Evolutionary conservation across 2,329 filamentous ascomycete genomes (phyloP).

Genomic region (Trichoderma brevicompactum): DNA sequence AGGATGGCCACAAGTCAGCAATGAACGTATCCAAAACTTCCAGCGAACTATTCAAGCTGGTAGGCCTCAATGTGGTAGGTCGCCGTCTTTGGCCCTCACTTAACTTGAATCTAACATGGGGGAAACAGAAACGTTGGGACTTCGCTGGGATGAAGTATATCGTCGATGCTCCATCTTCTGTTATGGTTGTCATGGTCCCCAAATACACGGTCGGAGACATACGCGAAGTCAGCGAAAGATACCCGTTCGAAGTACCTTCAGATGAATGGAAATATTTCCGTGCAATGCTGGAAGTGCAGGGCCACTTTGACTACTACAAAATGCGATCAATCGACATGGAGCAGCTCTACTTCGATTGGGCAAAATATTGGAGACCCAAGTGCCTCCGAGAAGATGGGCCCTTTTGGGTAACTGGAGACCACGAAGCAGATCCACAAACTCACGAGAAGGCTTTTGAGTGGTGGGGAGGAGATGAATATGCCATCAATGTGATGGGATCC

Average conservation of each 20-base stretch:
- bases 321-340: not conserved
- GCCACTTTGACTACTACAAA: not conserved
- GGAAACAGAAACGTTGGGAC: slow-evolving; percentile 38
- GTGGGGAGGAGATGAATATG: not conserved
- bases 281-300: not conserved
- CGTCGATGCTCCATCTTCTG: slow-evolving; percentile 31
- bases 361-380: not conserved
- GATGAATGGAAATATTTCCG: not conserved
- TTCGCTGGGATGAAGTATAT: slow-evolving; percentile 32
- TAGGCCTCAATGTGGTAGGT: slow-evolving; percentile 37
- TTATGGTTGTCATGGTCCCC: slow-evolving; percentile 38
- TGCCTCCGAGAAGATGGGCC: not conserved
- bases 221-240: slow-evolving; percentile 2
- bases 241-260: slow-evolving; percentile 25
- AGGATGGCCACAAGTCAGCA: slow-evolving; percentile 35
- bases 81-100: not conserved
- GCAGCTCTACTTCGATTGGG: not conserved
- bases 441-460: not conserved
- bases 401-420: not conserved
- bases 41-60: slow-evolving; percentile 33
- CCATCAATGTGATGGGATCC: slow-evolving; percentile 19
- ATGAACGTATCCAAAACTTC: slow-evolving; percentile 34
- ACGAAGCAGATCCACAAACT: slow-evolving; percentile 4
- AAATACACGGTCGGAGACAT: slow-evolving; percentile 36
- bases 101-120: not conserved